Evolutionary conservation across 1,284 basidiomycete genomes (phyloP), one percentile per base, ranked within the genome.

Genomic region (Anthracocystis walkeri): DNA sequence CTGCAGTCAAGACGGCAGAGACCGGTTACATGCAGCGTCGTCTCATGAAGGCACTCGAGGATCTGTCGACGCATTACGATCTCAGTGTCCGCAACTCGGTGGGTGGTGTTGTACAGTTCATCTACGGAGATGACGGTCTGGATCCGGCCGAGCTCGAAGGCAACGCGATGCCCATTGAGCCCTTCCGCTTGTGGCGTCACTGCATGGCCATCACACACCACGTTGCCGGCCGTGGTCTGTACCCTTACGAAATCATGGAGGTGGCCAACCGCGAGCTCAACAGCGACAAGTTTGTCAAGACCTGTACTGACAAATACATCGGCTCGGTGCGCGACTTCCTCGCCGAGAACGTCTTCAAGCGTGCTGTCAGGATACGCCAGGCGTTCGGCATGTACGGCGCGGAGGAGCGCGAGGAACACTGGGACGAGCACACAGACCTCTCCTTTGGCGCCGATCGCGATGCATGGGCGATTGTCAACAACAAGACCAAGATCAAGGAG

Each of bases 1-100:
- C 97, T 0, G 97, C 97, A 25, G 97, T 99, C 86, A 99, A 99
- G 87, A 99, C 97, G 0, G 97, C 97, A 20, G 97, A 99, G 87
- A 99, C 97, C 1, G 97, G 97, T 45, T 99, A 99, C 88, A 99
- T 99, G 96, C 94, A 96, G 83, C 91, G 97, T 69, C 92, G 97
- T 72, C 87, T 99, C 77, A 99, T 99, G 97, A 99, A 99, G 86
- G 96, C 97, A 2, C 87, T 99, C 76, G 97, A 99, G 85, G 97
- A 99, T 87, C 87, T 99, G 51, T 95, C 94, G 6, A 95, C 94
- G 0, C 94, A 97, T 71, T 99, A 99, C 86, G 97, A 99, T 86
- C 87, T 95, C 31, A 95, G 93, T n/a, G 96, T 99, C 20, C 90
- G 97, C 35, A 99, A 97, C 86, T 95, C 94, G 2, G 91, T 90